Base-by-base conservation (phyloP, 1,139 yeast genomes). In the Yamadazyma taylorii region DNA sequence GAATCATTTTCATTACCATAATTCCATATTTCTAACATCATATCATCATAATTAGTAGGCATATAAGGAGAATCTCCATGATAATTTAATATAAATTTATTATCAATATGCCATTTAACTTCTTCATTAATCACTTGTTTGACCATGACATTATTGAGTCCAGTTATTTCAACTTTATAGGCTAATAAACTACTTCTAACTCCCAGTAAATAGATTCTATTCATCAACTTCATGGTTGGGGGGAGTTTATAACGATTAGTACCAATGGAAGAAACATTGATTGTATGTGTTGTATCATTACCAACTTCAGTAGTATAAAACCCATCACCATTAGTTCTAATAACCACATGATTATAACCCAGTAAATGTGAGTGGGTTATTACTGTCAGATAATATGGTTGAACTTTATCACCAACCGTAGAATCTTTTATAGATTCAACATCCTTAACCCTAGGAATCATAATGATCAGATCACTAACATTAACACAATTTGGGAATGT, bases 11-110 rank as follows among this genome's bases (percentile, higher is more conserved):
- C 30, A 12, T 27, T 12, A 16, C n/a, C 4, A 36, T 64, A 69
- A 31, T 66, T 64, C 73, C 79, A 75, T 4, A 78, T 40, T 45
- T 75, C 77, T 17, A 78, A 45, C 44, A 66, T 66, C 32, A 75
- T 66, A 17, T 38, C 31, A 7, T 32, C 34, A 11, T 29, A 23
- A 9, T 27, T 47, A 8, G 40, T 74, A 3, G 95, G 92, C 8
- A 85, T 75, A 54, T 70, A 89, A 1, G 96, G 96, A 0, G 95
- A 82, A 21, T 81, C 72, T n/a, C 87, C 86, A 54, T 86, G 94
- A 66, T 53, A 48, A 65, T 60, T 55, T 30, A 15, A 43, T 38
- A 31, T 58, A 50, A 8, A 54, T 4, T 63, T 58, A 2, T 78
- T 49, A 37, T 79, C 69, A 5, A 81, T 58, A 50, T 80, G 84